Conservation (phyloP, 345 rosid species). For the Syzygium jambos region DNA sequence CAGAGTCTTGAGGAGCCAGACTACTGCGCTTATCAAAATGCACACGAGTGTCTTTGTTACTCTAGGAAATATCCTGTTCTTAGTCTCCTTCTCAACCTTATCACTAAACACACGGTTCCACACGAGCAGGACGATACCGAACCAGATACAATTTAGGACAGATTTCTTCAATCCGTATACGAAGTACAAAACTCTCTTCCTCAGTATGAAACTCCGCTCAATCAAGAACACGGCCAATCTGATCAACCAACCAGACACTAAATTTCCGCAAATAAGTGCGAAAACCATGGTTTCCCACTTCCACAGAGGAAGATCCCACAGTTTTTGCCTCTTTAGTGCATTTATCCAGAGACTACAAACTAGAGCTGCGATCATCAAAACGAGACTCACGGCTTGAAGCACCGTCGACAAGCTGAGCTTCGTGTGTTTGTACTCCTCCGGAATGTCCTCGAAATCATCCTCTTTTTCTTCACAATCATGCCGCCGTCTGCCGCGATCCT, state of each 20-base stretch:
- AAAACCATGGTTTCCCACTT: conserved; percentile 39
- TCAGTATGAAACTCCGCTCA: conserved; percentile 26
- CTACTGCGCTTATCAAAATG: conserved; percentile 25
- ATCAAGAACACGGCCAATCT: conserved; percentile 23
- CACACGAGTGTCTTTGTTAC: conserved; percentile 29
- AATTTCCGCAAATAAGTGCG: conserved; percentile 28
- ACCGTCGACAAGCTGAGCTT: conserved; percentile 7
- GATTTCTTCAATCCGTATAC: conserved; percentile 38
- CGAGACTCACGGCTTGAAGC: conserved; percentile 22
- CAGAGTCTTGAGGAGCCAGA: conserved; percentile 42
- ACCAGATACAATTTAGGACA: conserved; percentile 10
- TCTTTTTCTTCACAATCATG: conserved; percentile 2
- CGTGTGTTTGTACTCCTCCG: conserved; percentile 14
- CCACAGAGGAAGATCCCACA: conserved; percentile 43
- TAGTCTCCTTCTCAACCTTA: conserved; percentile 15
- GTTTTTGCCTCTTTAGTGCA: conserved; percentile 7
- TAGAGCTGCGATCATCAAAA: conserved; percentile 16
- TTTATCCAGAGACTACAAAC: conserved; percentile 21
- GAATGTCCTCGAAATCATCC: conserved; percentile 19
- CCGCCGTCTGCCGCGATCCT: neutral
- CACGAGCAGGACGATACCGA: conserved; percentile 25
- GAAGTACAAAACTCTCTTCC: conserved; percentile 39
- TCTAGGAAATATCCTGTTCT: conserved; percentile 22
- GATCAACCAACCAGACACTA: conserved; percentile 30
- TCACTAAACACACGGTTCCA: conserved; percentile 20